Percentiles rank a stretch among this genome's conserved stretches.
These are phyloP conservation scores for Laburnicola sp. DNA, from an alignment of 2,329 filamentous ascomycete genomes.

Conservation along the genomic window DNA sequence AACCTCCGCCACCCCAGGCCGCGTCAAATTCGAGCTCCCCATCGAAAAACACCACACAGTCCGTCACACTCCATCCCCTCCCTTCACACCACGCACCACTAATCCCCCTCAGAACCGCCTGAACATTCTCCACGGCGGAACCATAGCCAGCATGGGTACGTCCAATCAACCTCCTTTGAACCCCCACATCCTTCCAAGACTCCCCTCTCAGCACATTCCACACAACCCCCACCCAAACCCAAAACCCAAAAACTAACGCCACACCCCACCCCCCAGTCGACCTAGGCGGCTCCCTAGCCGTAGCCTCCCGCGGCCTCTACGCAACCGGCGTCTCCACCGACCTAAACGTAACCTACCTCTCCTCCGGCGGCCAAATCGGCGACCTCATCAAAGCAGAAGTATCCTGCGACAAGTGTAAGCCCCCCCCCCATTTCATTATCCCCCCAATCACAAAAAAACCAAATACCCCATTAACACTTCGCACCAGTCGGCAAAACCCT, in stretches of 20 bases:
- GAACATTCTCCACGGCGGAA: slow-evolving; percentile 75
- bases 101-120: slow-evolving; percentile 65
- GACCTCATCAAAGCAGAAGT: slow-evolving; percentile 64
- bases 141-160: slow-evolving; percentile 70
- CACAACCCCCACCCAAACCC: neutral
- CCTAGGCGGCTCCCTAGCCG: slow-evolving; percentile 66
- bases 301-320: slow-evolving; percentile 66
- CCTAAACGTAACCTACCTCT: slow-evolving; percentile 67
- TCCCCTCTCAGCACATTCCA: too few species aligned
- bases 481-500: slow-evolving; percentile 64
- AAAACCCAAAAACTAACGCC: neutral
- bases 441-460: neutral
- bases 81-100: neutral
- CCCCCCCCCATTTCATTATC: neutral
- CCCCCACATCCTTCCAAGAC: too few species aligned
- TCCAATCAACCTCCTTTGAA: neutral
- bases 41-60: slow-evolving; percentile 77
- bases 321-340: slow-evolving; percentile 70
- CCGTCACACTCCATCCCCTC: slow-evolving; percentile 22
- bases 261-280: slow-evolving; percentile 52
- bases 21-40: slow-evolving; percentile 74
- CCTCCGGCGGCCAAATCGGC: slow-evolving; percentile 64
- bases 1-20: slow-evolving; percentile 64
- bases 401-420: slow-evolving; percentile 65
- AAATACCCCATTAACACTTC: neutral